Percentiles rank a stretch among this genome's conserved stretches.
Conservation (phyloP, 108 stramenopile species). For the Cyclotella atomus region DNA sequence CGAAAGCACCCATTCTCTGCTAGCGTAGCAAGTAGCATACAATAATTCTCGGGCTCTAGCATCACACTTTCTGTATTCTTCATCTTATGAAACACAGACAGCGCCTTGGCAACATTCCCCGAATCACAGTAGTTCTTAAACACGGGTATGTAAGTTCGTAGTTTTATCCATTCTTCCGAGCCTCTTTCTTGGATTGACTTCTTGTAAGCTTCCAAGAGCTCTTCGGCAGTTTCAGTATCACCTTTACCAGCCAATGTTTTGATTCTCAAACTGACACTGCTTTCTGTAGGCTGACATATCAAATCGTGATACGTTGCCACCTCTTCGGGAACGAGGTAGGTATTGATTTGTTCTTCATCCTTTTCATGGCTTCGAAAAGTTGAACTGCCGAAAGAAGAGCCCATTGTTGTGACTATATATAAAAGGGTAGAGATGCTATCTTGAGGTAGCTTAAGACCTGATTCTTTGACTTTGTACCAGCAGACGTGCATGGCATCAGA, state of each 20-base stretch:
- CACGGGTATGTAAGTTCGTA: conserved; percentile 83
- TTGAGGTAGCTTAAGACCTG: conserved; percentile 26
- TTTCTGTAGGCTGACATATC: conserved; percentile 39
- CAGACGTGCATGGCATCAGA: conserved; percentile 48
- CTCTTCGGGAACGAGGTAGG: conserved; percentile 41
- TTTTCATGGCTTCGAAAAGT: background rate
- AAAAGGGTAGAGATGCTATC: conserved; percentile 34
- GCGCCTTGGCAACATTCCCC: conserved; percentile 57
- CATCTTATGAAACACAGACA: conserved; percentile 73
- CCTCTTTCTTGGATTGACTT: conserved; percentile 29
- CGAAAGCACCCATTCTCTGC: conserved; percentile 78
- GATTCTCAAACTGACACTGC: conserved; percentile 41
- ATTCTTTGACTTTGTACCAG: conserved; percentile 54
- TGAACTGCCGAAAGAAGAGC: background rate
- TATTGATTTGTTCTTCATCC: conserved; percentile 18
- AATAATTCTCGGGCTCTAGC: conserved; percentile 77
- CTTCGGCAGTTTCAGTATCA: conserved; percentile 44
- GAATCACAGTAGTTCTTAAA: conserved; percentile 66
- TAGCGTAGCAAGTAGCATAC: conserved; percentile 62
- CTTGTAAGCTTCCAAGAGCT: conserved; percentile 45
- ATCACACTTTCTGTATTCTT: conserved; percentile 49
- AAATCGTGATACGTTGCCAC: conserved; percentile 53
- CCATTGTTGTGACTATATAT: conserved; percentile 37
- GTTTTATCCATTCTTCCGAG: conserved; percentile 51
- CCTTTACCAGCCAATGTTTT: conserved; percentile 48